Evolutionary conservation across 2,329 filamentous ascomycete genomes (phyloP), one percentile per base, ranked within the genome.

Genomic region (Alternaria tenuissima): DNA sequence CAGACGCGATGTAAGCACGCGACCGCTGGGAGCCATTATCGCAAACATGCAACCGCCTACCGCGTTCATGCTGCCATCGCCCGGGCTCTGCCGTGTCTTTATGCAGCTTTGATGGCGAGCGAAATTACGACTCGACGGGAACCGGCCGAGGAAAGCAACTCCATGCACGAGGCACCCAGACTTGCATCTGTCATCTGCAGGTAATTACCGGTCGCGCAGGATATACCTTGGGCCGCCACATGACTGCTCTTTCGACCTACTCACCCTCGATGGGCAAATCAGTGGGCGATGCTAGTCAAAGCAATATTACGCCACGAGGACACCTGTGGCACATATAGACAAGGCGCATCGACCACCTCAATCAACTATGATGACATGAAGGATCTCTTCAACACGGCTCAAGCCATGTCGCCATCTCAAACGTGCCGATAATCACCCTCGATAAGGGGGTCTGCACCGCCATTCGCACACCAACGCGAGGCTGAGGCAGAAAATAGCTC

Each of bases 121-220:
- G 66, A 73, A 67, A 74, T 74, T 74, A 61, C 72, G 70, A 70
- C 59, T 65, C 51, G 68, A 62, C 58, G 49, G 42, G 47, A 30
- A 46, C 34, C 60, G 57, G 59, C 61, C 59, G 39, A 61, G 58
- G 61, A 63, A 55, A 64, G 64, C 55, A 66, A 46, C 55, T 51
- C 53, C 39, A 61, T 46, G 61, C 52, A 55, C 57, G 55, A 54
- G 51, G 54, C 51, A 53, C 61, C 44, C 34, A 53, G 46, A 44
- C 46, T 47, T 52, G 59, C 59, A 52, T 57, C 44, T 67, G 67
- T 55, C 59, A 57, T 49, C 57, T 61, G 63, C 62, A 61, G 22
- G 67, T 63, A 71, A 68, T 66, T 59, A 68, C 63, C 52, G 54
- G 52, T 46, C 38, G 44, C 38, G 55, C 38, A 34, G 57, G 43